Conservation (phyloP, 345 rosid species). For the Brassica incana region DNA sequence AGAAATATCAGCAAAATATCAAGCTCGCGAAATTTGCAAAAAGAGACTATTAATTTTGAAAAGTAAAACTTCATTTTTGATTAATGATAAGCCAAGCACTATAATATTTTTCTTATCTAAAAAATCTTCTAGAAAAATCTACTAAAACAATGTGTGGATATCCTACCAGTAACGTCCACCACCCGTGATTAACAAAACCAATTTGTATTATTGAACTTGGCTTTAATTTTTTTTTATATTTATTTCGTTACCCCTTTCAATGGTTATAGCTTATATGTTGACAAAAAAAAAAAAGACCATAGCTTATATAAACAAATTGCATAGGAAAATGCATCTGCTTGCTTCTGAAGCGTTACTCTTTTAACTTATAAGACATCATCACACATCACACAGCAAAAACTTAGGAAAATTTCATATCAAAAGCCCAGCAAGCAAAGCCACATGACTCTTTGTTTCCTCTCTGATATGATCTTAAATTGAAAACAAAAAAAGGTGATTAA, state of each 20-base stretch:
- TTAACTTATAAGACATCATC: slow-evolving; percentile 23
- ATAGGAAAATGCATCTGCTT: slow-evolving; percentile 36
- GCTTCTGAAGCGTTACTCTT: slow-evolving; percentile 35
- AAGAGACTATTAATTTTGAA: neutral
- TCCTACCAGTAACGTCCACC: neutral
- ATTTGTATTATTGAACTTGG: neutral
- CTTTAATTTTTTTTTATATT: neutral
- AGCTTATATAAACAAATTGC: slow-evolving; percentile 10
- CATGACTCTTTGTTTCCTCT: slow-evolving; percentile 16
- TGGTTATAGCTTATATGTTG: neutral
- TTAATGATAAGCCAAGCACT: neutral
- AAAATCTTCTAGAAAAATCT: neutral
- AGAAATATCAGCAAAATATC: neutral
- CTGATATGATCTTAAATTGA: slow-evolving; percentile 17
- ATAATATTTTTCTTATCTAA: too few relatives aligned
- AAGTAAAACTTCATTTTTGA: neutral
- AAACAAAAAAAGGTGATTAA: slow-evolving; percentile 14
- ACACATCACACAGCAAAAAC: neutral
- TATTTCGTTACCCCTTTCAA: neutral
- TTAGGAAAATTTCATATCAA: slow-evolving; percentile 21
- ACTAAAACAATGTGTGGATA: slow-evolving; percentile 24
- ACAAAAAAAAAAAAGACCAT: too few relatives aligned
- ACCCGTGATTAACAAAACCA: slow-evolving; percentile 9
- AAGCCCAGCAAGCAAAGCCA: slow-evolving; percentile 18
- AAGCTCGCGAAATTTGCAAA: neutral